Conservation (phyloP, 2,329 filamentous ascomycete genomes). For the Aspergillus brunneoviolaceus region DNA sequence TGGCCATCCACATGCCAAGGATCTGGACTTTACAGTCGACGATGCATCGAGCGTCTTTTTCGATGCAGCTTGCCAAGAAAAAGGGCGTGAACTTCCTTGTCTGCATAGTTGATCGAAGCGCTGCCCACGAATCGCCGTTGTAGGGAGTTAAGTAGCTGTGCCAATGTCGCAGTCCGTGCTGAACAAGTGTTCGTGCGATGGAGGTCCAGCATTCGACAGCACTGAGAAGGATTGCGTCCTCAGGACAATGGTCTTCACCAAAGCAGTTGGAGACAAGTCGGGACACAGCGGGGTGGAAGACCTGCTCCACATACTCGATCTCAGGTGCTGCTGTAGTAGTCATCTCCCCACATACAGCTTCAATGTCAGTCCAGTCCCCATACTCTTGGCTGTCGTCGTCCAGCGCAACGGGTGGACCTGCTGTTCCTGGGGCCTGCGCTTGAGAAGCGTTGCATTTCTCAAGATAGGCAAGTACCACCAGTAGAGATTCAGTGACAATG, state of each 20-base stretch:
- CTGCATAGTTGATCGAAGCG: conserved; percentile 47
- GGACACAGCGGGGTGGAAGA: conserved; percentile 51
- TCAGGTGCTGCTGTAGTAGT: conserved; percentile 19
- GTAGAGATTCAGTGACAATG: conserved; percentile 51
- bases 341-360: conserved; percentile 42
- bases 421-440: conserved; percentile 20
- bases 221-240: conserved; percentile 54
- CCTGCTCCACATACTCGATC: conserved; percentile 39
- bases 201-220: conserved; percentile 57
- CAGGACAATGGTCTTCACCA: conserved; percentile 56
- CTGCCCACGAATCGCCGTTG: conserved; percentile 50
- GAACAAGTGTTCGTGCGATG: conserved; percentile 50
- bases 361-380: conserved; percentile 58
- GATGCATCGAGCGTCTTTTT: conserved; percentile 43
- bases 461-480: conserved; percentile 47
- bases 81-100: conserved; percentile 49
- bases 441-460: conserved; percentile 29
- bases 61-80: conserved; percentile 47
- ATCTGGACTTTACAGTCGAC: conserved; percentile 50
- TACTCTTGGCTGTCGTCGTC: conserved; percentile 66
- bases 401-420: conserved; percentile 24
- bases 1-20: conserved; percentile 54
- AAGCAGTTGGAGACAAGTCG: conserved; percentile 61
- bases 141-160: conserved; percentile 57
- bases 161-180: conserved; percentile 52